phyloP scores from a whole-genome alignment of 2,329 filamentous ascomycete species.

The Chaetomiaceae sp. region DNA sequence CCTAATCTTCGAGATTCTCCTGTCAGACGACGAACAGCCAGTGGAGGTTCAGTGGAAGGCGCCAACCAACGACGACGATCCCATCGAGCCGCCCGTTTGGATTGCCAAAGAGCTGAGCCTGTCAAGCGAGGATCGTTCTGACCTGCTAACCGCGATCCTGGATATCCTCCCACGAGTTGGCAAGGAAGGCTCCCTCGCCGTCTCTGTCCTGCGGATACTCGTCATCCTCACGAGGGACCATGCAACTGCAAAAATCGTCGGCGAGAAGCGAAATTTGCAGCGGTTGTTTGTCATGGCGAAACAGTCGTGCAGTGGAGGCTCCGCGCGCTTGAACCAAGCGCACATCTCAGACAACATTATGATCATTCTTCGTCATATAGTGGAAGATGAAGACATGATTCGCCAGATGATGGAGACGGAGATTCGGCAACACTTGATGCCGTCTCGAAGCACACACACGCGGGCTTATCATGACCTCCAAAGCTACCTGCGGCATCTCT shows the following conservation, averaged over 20 bases:
- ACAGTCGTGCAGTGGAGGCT: slow-evolving; percentile 76
- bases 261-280: slow-evolving; percentile 84
- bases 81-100: slow-evolving; percentile 52
- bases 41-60: slow-evolving; percentile 66
- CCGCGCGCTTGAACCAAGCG: slow-evolving; percentile 62
- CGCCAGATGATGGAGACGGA: slow-evolving; percentile 90
- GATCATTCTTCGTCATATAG: slow-evolving; percentile 82
- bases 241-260: slow-evolving; percentile 67
- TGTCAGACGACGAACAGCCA: slow-evolving; percentile 86
- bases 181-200: slow-evolving; percentile 78
- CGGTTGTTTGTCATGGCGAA: slow-evolving; percentile 93
- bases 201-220: slow-evolving; percentile 77
- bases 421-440: slow-evolving; percentile 73
- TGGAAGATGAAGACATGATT: slow-evolving; percentile 88
- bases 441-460: slow-evolving; percentile 47
- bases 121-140: slow-evolving; percentile 59
- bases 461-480: slow-evolving; percentile 62
- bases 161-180: slow-evolving; percentile 80
- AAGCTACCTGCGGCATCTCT: slow-evolving; percentile 70
- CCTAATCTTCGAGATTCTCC: slow-evolving; percentile 80
- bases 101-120: slow-evolving; percentile 59
- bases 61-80: slow-evolving; percentile 48
- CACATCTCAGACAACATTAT: slow-evolving; percentile 62
- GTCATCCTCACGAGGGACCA: slow-evolving; percentile 83
- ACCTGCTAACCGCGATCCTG: slow-evolving; percentile 72